Conservation (phyloP, 352 stramenopile species). For the Globisporangium carolinianum region DNA sequence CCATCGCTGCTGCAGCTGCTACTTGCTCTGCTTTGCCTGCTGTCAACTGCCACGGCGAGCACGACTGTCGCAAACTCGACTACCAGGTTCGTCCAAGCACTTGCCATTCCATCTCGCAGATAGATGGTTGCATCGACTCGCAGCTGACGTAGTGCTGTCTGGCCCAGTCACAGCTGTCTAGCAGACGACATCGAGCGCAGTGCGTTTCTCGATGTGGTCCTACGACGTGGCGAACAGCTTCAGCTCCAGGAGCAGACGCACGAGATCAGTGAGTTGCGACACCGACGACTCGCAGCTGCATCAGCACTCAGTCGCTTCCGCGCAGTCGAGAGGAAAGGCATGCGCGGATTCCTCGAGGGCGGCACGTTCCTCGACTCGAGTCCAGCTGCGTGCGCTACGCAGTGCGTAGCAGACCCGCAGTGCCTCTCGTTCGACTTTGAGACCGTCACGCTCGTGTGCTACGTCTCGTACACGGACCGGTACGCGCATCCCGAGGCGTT, state of each 20-base stretch:
- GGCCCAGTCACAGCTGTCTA: neutral
- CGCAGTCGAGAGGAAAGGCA: constrained; percentile 28
- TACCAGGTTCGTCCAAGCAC: neutral
- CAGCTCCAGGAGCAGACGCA: neutral
- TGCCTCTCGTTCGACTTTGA: constrained; percentile 79
- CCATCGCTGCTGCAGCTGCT: neutral
- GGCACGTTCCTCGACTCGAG: constrained; percentile 32
- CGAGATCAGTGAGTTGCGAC: neutral
- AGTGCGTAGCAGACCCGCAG: constrained; percentile 33
- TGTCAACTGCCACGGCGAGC: neutral
- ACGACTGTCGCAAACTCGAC: neutral
- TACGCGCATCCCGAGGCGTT: constrained; percentile 61
- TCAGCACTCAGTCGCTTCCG: constrained; percentile 30
- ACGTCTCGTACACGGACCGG: constrained; percentile 66
- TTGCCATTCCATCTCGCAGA: too few species aligned
- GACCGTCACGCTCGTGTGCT: constrained; percentile 43
- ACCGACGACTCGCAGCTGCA: constrained; percentile 4
- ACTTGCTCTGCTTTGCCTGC: neutral
- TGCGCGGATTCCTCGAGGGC: constrained; percentile 56
- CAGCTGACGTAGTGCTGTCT: neutral
- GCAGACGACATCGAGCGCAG: neutral
- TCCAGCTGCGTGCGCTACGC: constrained; percentile 27
- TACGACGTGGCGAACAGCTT: neutral
- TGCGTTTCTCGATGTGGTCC: neutral
- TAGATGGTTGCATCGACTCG: too few species aligned